These are phyloP conservation scores for Porphyrellus cyaneotinctus DNA, from an alignment of 768 basidiomycete species.

Conservation along the genomic window DNA sequence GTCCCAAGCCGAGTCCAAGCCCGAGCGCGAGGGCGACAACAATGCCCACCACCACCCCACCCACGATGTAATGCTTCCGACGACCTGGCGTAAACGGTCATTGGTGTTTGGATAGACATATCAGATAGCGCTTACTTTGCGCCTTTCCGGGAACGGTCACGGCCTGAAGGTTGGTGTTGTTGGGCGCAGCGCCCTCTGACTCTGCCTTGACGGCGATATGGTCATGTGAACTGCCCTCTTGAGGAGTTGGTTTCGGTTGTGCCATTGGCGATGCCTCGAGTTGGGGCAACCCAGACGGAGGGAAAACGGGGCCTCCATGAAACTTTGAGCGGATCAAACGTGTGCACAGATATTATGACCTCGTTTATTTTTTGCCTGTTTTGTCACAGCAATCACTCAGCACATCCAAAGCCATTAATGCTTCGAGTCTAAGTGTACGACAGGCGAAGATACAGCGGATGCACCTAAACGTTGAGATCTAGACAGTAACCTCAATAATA, in stretches of 20 bases:
- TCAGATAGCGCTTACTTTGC: slow-evolving; percentile 9
- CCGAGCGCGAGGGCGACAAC: slow-evolving; percentile 23
- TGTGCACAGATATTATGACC: too few relatives aligned
- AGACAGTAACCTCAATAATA: not conserved
- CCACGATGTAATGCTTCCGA: slow-evolving; percentile 18
- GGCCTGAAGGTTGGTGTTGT: not conserved
- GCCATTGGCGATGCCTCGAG: slow-evolving; percentile 8
- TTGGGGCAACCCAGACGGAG: not conserved
- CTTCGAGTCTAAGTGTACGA: not conserved
- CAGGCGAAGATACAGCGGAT: not conserved
- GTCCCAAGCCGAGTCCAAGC: slow-evolving; percentile 27
- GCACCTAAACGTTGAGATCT: not conserved
- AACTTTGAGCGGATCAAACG: too few relatives aligned
- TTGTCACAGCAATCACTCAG: too few relatives aligned
- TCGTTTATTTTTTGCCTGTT: not conserved
- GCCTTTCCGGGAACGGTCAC: not conserved
- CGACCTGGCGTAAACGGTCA: slow-evolving; percentile 11
- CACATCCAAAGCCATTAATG: too few relatives aligned
- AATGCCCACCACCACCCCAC: slow-evolving; percentile 8
- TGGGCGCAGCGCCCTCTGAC: not conserved
- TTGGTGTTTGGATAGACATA: not conserved
- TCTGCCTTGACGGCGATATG: slow-evolving; percentile 1
- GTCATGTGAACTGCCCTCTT: slow-evolving; percentile 3
- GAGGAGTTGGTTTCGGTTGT: not conserved
- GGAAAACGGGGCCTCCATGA: not conserved